These are phyloP conservation scores for Acacia melanoxylon DNA, from an alignment of 306 rosid genomes.

Conservation along the genomic window DNA sequence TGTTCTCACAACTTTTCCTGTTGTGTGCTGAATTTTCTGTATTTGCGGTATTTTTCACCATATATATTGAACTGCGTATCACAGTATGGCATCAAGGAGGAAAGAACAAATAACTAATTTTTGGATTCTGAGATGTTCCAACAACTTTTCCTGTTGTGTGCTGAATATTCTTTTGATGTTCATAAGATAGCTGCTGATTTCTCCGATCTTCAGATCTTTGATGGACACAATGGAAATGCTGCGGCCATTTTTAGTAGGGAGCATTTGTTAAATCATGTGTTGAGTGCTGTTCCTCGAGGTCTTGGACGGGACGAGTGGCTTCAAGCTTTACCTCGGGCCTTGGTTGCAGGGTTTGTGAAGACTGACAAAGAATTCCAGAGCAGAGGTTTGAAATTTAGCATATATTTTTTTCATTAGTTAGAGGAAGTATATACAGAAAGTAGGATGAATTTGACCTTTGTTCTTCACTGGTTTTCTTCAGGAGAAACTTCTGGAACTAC, in stretches of 20 bases:
- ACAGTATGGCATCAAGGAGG: background rate
- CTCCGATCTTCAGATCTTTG: constrained; percentile 71
- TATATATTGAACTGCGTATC: constrained; percentile 15
- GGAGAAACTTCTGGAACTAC: constrained; percentile 99
- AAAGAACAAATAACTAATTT: background rate
- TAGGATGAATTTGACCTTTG: constrained; percentile 30
- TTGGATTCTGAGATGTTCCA: constrained; percentile 10
- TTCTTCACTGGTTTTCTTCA: constrained; percentile 36
- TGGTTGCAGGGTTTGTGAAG: constrained; percentile 97
- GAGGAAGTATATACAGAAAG: constrained; percentile 39
- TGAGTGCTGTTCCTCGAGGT: constrained; percentile 85
- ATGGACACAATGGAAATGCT: constrained; percentile 98
- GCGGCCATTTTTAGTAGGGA: constrained; percentile 87
- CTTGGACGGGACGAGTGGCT: constrained; percentile 96
- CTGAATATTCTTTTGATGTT: constrained; percentile 27
- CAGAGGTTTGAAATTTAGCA: constrained; percentile 55
- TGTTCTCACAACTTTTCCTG: background rate
- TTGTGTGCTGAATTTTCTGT: constrained; percentile 54
- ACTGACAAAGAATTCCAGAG: constrained; percentile 95
- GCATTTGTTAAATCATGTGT: constrained; percentile 80
- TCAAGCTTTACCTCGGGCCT: constrained; percentile 89
- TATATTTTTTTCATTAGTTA: background rate
- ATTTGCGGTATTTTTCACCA: constrained; percentile 64
- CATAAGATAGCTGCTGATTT: constrained; percentile 28
- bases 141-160: constrained; percentile 20